phyloP scores from a whole-genome alignment of 768 basidiomycete species.

The Cubamyces lactineus region DNA sequence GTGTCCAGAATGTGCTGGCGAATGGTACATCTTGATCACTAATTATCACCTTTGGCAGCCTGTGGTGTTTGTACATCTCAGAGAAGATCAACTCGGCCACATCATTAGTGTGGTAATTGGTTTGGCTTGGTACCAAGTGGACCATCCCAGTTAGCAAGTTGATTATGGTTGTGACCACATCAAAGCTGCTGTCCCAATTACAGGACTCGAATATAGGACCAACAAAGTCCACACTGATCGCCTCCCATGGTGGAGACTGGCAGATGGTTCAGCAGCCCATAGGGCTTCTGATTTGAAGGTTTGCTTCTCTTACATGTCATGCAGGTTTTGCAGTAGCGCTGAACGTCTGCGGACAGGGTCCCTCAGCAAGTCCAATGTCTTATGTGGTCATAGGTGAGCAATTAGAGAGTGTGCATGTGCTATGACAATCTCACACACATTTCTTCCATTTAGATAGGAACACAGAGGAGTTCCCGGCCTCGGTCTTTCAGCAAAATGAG shows the following conservation, averaged over 20 bases:
- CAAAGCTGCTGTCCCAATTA: constrained; percentile 33
- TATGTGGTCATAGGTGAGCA: constrained; percentile 41
- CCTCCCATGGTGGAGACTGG: constrained; percentile 32
- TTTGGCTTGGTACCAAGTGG: too few species aligned
- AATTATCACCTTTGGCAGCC: too few species aligned
- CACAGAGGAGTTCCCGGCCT: constrained; percentile 8
- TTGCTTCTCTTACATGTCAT: constrained; percentile 28
- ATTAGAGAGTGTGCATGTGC: constrained; percentile 42
- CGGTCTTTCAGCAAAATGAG: constrained; percentile 25
- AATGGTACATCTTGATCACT: too few species aligned
- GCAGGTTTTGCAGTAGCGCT: constrained; percentile 27
- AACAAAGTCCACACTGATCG: constrained; percentile 34
- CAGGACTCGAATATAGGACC: constrained; percentile 28
- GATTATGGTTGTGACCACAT: too few species aligned
- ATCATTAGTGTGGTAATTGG: too few species aligned
- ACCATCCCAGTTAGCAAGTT: too few species aligned
- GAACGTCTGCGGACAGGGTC: constrained; percentile 30
- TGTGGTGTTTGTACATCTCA: too few species aligned
- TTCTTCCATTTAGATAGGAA: constrained; percentile 32
- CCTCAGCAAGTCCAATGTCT: constrained; percentile 38
- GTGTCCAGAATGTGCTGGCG: too few species aligned
- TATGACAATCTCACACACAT: constrained; percentile 36
- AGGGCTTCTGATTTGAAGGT: constrained; percentile 20
- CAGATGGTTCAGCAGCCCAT: constrained; percentile 29
- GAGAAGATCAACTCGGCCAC: too few species aligned